Conservation (phyloP, 2,329 filamentous ascomycete genomes). For the Diaporthe sp. region DNA sequence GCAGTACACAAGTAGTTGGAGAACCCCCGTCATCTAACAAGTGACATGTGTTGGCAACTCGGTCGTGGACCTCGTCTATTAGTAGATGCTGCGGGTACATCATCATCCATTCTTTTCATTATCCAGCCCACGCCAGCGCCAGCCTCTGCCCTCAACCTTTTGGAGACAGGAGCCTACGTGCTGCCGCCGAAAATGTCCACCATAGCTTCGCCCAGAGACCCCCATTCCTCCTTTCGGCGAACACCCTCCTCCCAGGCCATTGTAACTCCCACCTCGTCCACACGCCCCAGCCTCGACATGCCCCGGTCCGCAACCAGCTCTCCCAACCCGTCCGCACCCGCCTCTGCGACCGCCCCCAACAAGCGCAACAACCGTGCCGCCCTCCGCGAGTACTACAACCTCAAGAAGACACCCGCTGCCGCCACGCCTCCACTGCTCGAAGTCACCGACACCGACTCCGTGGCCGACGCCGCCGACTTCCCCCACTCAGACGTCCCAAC, state of each 20-base stretch:
- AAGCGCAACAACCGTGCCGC: conserved; percentile 83
- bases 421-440: conserved; percentile 56
- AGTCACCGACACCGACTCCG: conserved; percentile 56
- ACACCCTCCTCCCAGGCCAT: conserved; percentile 64
- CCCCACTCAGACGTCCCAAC: conserved; percentile 69
- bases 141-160: background rate
- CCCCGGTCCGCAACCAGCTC: conserved; percentile 72
- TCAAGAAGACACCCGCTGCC: conserved; percentile 66
- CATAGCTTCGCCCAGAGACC: conserved; percentile 74
- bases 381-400: conserved; percentile 94
- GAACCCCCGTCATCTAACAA: conserved; percentile 16
- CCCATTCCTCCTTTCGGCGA: conserved; percentile 69
- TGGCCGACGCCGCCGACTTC: conserved; percentile 48
- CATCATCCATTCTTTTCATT: background rate
- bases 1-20: background rate
- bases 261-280: conserved; percentile 79
- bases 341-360: conserved; percentile 44
- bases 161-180: background rate
- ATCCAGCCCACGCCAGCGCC: background rate
- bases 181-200: conserved; percentile 69
- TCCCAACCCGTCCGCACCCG: conserved; percentile 55
- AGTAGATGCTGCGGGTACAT: background rate
- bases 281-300: conserved; percentile 79
- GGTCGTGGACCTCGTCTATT: background rate
- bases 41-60: conserved; percentile 18